Percentiles rank a stretch among this genome's conserved stretches.
Evolutionary conservation across 768 basidiomycete species (phyloP).

Genomic region (Mycena amicta): DNA sequence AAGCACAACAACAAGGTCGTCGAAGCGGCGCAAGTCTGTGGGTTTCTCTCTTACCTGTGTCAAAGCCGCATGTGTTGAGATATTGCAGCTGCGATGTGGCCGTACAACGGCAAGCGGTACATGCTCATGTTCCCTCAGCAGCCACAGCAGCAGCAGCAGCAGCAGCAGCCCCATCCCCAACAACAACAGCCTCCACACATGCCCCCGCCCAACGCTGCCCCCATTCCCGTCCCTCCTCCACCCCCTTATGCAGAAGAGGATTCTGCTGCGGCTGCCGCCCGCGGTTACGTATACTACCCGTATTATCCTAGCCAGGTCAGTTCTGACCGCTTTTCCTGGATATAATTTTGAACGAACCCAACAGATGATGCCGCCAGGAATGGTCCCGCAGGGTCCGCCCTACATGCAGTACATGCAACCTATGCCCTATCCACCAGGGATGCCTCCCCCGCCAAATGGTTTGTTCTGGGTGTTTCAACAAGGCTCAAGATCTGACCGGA

Average conservation of each 20-base stretch:
- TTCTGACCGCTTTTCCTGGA: conserved; percentile 16
- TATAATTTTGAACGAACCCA: conserved; percentile 5
- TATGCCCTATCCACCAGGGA: conserved; percentile 80
- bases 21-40: conserved; percentile 75
- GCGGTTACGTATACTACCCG: conserved; percentile 73
- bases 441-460: conserved; percentile 75
- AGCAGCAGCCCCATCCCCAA: conserved; percentile 40
- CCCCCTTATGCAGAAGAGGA: conserved; percentile 79
- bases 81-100: conserved; percentile 72
- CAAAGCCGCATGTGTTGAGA: conserved; percentile 3
- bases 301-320: conserved; percentile 80
- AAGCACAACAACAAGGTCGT: conserved; percentile 79
- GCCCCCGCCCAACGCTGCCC: conserved; percentile 53
- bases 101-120: conserved; percentile 88
- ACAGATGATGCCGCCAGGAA: conserved; percentile 84
- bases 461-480: conserved; percentile 15
- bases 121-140: conserved; percentile 72
- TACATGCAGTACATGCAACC: conserved; percentile 88
- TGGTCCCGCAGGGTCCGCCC: conserved; percentile 70
- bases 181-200: conserved; percentile 69
- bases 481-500: conserved; percentile 2
- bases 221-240: conserved; percentile 68
- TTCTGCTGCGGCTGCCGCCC: conserved; percentile 57
- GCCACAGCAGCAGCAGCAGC: conserved; percentile 38
- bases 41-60: conserved; percentile 34